Evolutionary conservation across 352 stramenopile genomes (phyloP).

Genomic region (Globisporangium alternatum): DNA sequence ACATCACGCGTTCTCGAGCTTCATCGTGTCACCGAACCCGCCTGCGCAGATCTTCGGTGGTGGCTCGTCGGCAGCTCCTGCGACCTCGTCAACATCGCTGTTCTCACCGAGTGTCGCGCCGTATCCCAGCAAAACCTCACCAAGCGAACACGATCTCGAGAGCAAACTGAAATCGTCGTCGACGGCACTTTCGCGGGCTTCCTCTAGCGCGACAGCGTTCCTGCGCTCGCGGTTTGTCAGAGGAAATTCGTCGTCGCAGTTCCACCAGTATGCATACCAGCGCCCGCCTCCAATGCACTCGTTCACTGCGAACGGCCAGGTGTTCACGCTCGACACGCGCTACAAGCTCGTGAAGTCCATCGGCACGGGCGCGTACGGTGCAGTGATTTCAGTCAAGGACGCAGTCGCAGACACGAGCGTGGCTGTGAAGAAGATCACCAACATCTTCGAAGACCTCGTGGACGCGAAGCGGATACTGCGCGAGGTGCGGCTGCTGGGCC

Average conservation of each 20-base stretch:
- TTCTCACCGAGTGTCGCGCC: neutral
- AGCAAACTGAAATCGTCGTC: constrained; percentile 12
- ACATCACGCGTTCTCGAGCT: constrained; percentile 14
- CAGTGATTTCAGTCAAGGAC: constrained; percentile 87
- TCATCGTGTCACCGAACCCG: constrained; percentile 19
- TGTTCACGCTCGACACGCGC: constrained; percentile 84
- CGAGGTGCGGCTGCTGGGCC: constrained; percentile 86
- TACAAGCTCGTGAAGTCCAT: constrained; percentile 90
- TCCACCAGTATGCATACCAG: constrained; percentile 1
- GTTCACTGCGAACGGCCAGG: constrained; percentile 74
- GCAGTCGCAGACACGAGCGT: constrained; percentile 54
- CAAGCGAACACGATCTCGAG: neutral
- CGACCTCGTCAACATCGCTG: neutral
- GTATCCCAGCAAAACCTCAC: neutral
- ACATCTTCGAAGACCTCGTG: constrained; percentile 95
- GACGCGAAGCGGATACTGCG: constrained; percentile 98
- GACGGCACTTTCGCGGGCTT: constrained; percentile 15
- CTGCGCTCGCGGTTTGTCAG: constrained; percentile 13
- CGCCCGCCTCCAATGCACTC: constrained; percentile 49
- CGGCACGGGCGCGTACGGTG: constrained; percentile 85
- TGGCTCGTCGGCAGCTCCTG: neutral
- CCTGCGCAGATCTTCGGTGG: constrained; percentile 8
- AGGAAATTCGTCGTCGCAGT: constrained; percentile 4
- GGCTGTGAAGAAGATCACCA: constrained; percentile 94
- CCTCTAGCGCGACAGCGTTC: constrained; percentile 16